These are phyloP conservation scores for Chrysoporthe puriensis DNA, from an alignment of 2,329 filamentous ascomycete genomes.

Conservation along the genomic window DNA sequence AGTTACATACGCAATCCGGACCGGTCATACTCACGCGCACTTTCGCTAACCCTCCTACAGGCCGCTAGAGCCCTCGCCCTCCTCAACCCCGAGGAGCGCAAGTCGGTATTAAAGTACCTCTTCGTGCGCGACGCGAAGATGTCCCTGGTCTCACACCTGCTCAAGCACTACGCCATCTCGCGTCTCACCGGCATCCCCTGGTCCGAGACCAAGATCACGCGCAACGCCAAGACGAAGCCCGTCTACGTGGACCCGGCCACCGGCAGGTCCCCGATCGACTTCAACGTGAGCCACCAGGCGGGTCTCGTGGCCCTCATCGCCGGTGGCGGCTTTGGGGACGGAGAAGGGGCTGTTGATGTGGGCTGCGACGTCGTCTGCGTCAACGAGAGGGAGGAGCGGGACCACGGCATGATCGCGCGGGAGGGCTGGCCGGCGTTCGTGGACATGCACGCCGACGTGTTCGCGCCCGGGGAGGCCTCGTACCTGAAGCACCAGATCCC, in stretches of 20 bases:
- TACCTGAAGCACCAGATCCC: slow-evolving; percentile 59
- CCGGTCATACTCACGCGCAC: slow-evolving; percentile 16
- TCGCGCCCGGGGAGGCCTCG: slow-evolving; percentile 63
- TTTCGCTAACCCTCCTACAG: slow-evolving; percentile 38
- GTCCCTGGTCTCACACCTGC: slow-evolving; percentile 70
- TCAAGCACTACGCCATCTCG: slow-evolving; percentile 73
- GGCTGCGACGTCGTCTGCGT: slow-evolving; percentile 80
- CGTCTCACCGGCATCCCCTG: slow-evolving; percentile 63
- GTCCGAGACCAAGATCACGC: slow-evolving; percentile 59
- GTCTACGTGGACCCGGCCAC: slow-evolving; percentile 53
- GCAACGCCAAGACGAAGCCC: slow-evolving; percentile 60
- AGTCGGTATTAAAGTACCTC: slow-evolving; percentile 62
- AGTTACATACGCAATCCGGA: slow-evolving; percentile 32
- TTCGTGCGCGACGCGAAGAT: slow-evolving; percentile 75
- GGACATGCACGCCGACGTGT: slow-evolving; percentile 73
- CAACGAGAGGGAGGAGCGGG: slow-evolving; percentile 67
- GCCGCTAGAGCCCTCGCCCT: slow-evolving; percentile 58
- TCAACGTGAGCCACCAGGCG: slow-evolving; percentile 81
- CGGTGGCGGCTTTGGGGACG: slow-evolving; percentile 34
- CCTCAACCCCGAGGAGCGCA: slow-evolving; percentile 58
- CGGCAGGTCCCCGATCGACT: slow-evolving; percentile 55
- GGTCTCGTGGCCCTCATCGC: slow-evolving; percentile 68
- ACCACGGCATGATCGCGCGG: slow-evolving; percentile 58
- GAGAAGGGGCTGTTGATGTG: slow-evolving; percentile 48
- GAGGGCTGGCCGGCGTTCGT: slow-evolving; percentile 70